Evolutionary conservation across 768 basidiomycete genomes (phyloP), one percentile per base, ranked within the genome.

Genomic region (Boletus eberwhitei): DNA sequence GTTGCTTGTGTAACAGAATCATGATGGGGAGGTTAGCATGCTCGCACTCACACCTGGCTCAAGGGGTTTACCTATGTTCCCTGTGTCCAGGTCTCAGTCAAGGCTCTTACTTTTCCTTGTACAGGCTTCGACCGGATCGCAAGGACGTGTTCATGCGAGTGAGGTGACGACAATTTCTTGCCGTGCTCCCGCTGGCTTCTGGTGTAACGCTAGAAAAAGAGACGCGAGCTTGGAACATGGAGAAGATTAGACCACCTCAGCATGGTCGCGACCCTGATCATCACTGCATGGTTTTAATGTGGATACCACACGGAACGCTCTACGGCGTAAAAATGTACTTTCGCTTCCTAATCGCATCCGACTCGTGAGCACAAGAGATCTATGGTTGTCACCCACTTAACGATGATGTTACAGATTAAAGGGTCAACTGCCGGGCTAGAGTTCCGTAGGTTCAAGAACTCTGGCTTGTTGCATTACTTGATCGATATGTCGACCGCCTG

Each of bases 141-240:
- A 32, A 32, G 17, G 24, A 36, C 2, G 17, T 16, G 1, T 22
- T 55, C n/a, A 0, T 19, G 17, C 41, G 53, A 19, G 57, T 55
- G 17, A 55, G 57, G 24, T 12, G 5, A 37, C 14, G 5, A 17
- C 1, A 38, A 24, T 16, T 11, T 42, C 16, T 4, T 2, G 31
- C 3, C 8, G 4, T 16, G 29, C 19, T 3, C 31, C 24, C 3
- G 11, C 32, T 49, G 24, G 52, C 12, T 8, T 34, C 22, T 16
- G 0, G 9, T 8, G 6, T 22, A 2, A 19, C 24, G 12, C 14
- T 21, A 58, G 57, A 50, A 50, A 47, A 29, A 29, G 11, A 50
- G 2, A 21, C 57, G 57, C 2, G 57, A 58, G 19, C 34, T 39
- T 13, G 48, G 34, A 40, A 19, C 56, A 40, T 58, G 57, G 57